Percentiles rank a stretch among this genome's conserved stretches.
phyloP scores from a whole-genome alignment of 352 stramenopile genomes.

The Globisporangium ultimum region DNA sequence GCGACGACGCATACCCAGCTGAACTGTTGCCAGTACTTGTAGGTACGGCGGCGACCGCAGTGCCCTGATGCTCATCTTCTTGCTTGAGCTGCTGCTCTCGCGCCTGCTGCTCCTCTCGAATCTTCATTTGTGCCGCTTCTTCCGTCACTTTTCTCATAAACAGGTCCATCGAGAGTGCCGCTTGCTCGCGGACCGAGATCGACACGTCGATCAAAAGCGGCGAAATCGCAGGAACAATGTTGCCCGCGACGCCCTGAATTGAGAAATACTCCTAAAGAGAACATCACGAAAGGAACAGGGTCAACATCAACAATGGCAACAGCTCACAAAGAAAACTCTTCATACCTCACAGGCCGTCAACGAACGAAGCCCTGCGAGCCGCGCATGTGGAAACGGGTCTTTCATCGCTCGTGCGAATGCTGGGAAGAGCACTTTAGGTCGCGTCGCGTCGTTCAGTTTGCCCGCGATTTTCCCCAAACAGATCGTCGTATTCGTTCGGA shows the following conservation, averaged over 20 bases:
- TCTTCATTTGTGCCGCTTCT: conserved; percentile 77
- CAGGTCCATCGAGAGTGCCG: conserved; percentile 62
- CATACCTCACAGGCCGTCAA: conserved; percentile 75
- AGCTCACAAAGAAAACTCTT: too few relatives aligned
- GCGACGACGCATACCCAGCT: conserved; percentile 55
- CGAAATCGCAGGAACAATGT: conserved; percentile 71
- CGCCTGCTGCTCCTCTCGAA: conserved; percentile 62
- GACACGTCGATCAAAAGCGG: conserved; percentile 81
- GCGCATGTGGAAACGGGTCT: conserved; percentile 88
- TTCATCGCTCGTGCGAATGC: conserved; percentile 81
- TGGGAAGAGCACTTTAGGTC: conserved; percentile 87
- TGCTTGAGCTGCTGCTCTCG: conserved; percentile 59
- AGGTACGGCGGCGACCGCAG: conserved; percentile 20
- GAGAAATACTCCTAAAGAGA: conserved; percentile 66
- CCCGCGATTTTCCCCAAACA: conserved; percentile 87
- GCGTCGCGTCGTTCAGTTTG: conserved; percentile 84
- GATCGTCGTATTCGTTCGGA: conserved; percentile 93
- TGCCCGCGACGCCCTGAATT: conserved; percentile 60
- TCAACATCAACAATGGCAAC: not conserved
- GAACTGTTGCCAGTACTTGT: conserved; percentile 8
- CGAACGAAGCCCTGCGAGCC: conserved; percentile 81
- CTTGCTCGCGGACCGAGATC: conserved; percentile 73
- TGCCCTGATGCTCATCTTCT: conserved; percentile 13
- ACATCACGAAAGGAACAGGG: not conserved
- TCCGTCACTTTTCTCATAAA: conserved; percentile 84